These are phyloP conservation scores for Gypsophila paniculata DNA, from an alignment of 179 eudicot species.

Conservation along the genomic window DNA sequence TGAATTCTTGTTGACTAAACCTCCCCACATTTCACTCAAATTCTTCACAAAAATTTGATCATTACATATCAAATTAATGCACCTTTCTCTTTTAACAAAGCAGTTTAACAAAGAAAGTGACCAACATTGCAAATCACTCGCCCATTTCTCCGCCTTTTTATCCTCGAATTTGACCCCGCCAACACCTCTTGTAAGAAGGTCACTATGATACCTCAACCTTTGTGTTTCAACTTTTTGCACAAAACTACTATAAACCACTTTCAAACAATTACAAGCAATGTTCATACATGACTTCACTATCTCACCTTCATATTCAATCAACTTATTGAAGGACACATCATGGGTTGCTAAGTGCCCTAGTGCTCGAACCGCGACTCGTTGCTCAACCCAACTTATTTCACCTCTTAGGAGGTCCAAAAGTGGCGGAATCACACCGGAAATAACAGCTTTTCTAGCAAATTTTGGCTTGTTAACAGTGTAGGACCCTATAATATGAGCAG, in stretches of 20 bases:
- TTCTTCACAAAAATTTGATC: conserved; percentile 34
- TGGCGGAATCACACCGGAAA: conserved; percentile 59
- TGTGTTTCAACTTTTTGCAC: conserved; percentile 32
- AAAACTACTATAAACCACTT: conserved; percentile 38
- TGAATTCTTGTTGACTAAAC: conserved; percentile 44
- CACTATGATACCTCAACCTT: conserved; percentile 50
- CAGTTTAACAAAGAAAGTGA: conserved; percentile 50
- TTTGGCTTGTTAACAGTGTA: conserved; percentile 55
- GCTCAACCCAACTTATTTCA: conserved; percentile 67
- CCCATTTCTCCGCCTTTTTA: conserved; percentile 72
- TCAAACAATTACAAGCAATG: conserved; percentile 42
- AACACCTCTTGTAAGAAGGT: conserved; percentile 63
- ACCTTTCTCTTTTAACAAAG: conserved; percentile 44
- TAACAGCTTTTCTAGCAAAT: conserved; percentile 43
- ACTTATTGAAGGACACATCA: conserved; percentile 42
- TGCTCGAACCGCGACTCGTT: conserved; percentile 72
- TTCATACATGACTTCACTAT: conserved; percentile 41
- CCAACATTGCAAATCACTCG: conserved; percentile 68
- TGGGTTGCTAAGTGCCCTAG: conserved; percentile 64
- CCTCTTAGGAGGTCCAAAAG: conserved; percentile 63
- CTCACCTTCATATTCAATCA: conserved; percentile 42
- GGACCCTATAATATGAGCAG: conserved; percentile 72
- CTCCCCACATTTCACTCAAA: conserved; percentile 66
- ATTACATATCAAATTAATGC: conserved; percentile 40
- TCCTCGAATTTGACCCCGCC: conserved; percentile 50